Conservation (phyloP, 441 rosid genomes). For the Heliophila coronopifolia region DNA sequence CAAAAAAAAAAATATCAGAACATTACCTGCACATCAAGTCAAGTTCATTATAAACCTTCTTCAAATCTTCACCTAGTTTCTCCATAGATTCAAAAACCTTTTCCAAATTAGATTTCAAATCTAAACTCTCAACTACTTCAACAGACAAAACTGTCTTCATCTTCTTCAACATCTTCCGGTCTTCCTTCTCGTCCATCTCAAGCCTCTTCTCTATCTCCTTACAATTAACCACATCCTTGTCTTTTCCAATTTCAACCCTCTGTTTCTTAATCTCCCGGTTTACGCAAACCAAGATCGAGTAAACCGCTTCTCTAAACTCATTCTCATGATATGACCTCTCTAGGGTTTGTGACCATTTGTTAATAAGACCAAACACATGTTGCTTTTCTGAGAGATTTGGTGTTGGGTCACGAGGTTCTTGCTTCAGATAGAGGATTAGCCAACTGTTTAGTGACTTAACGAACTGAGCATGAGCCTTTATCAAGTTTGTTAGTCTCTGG, state of each 20-base stretch:
- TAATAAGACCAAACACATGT: slow-evolving; percentile 28
- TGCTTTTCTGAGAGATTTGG: slow-evolving; percentile 37
- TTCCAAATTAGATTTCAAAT: slow-evolving; percentile 28
- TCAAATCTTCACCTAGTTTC: slow-evolving; percentile 30
- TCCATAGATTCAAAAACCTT: slow-evolving; percentile 38
- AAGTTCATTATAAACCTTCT: slow-evolving; percentile 34
- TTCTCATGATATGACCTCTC: slow-evolving; percentile 24
- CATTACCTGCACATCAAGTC: slow-evolving; percentile 18
- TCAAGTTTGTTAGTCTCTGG: slow-evolving; percentile 38
- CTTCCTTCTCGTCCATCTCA: slow-evolving; percentile 37
- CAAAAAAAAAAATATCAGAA: neutral
- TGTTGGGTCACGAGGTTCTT: slow-evolving; percentile 38
- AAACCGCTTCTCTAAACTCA: slow-evolving; percentile 33
- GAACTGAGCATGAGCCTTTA: slow-evolving; percentile 35
- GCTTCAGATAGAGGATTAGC: slow-evolving; percentile 35
- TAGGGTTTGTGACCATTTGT: slow-evolving; percentile 39
- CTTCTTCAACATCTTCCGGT: slow-evolving; percentile 27
- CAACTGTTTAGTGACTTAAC: slow-evolving; percentile 46
- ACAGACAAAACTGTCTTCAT: slow-evolving; percentile 16
- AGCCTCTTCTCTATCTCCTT: slow-evolving; percentile 39
- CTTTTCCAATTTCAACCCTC: slow-evolving; percentile 27
- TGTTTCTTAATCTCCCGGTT: slow-evolving; percentile 27
- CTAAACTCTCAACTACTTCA: slow-evolving; percentile 1
- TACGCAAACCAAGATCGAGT: slow-evolving; percentile 17
- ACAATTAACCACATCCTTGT: slow-evolving; percentile 24